phyloP scores from a whole-genome alignment of 1,284 basidiomycete species.

The Mycosarcoma mackinlayi region DNA sequence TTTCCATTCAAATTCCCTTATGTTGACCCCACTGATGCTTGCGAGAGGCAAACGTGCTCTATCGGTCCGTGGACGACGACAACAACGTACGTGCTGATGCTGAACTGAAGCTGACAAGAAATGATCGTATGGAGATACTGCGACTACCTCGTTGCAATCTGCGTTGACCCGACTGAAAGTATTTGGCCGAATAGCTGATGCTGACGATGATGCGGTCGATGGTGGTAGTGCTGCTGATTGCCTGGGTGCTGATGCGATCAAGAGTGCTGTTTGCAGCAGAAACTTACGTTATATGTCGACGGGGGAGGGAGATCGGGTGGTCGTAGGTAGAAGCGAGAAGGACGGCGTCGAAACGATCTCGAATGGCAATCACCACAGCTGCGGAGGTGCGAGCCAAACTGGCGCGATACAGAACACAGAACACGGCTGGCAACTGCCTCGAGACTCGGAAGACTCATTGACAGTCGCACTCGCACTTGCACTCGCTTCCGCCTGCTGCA shows the following conservation, averaged over 20 bases:
- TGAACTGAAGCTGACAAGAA: not conserved
- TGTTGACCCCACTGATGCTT: no score
- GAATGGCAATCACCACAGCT: conserved; percentile 22
- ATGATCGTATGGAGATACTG: not conserved
- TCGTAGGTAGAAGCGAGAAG: conserved; percentile 43
- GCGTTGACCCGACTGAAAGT: not conserved
- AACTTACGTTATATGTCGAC: conserved; percentile 50
- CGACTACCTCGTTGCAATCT: no score
- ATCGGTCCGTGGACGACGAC: not conserved
- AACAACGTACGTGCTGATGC: conserved; percentile 19
- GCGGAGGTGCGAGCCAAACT: conserved; percentile 11
- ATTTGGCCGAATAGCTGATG: no score
- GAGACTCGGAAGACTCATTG: no score
- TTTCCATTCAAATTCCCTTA: no score
- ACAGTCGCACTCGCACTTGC: no score
- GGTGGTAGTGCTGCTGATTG: conserved; percentile 3
- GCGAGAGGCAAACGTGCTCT: no score
- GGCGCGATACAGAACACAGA: not conserved
- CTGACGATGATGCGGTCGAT: not conserved
- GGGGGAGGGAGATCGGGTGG: conserved; percentile 26
- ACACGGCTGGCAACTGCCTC: no score
- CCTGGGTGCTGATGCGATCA: conserved; percentile 28
- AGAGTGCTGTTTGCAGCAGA: conserved; percentile 14
- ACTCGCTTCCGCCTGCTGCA: no score
- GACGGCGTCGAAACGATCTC: conserved; percentile 41